These are phyloP conservation scores for Camellia japonica DNA, from an alignment of 148 eudicot genomes.

Conservation along the genomic window DNA sequence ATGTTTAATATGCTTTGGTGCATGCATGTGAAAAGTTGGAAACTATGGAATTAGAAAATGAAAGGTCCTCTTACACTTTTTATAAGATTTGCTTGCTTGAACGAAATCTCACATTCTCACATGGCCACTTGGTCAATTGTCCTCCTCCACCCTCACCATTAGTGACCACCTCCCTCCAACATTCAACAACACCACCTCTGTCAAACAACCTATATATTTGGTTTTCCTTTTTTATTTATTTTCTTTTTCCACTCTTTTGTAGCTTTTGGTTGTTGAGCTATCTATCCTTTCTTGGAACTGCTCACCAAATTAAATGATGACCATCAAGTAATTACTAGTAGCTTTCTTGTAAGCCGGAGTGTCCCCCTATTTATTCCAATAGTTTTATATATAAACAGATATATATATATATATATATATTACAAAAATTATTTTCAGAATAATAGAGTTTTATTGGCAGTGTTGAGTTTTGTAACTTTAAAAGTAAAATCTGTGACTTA, in stretches of 20 bases:
- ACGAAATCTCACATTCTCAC: constrained; percentile 17
- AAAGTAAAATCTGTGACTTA: no score
- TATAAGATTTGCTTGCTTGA: constrained; percentile 14
- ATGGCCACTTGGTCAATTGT: constrained; percentile 16
- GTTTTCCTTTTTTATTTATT: not conserved
- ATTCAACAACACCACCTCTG: not conserved
- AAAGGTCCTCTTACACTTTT: not conserved
- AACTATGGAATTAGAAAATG: no score
- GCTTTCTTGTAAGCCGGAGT: constrained; percentile 19
- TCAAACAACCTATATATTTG: not conserved
- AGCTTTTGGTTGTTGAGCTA: constrained; percentile 43
- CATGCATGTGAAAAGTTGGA: not conserved
- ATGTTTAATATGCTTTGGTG: no score
- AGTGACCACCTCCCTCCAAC: not conserved
- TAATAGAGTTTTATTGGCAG: no score
- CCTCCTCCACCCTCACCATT: constrained; percentile 2
- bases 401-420: no score
- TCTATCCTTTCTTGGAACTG: constrained; percentile 34
- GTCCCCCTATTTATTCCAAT: not conserved
- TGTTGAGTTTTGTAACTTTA: no score
- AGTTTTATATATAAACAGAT: no score
- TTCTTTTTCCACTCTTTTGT: not conserved
- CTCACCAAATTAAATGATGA: constrained; percentile 36
- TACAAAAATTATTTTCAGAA: no score
- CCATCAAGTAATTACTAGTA: constrained; percentile 8